A percentile compares a stretch with the other conserved stretches of the same genome.
These are phyloP conservation scores for Saccharomyces hybrid DNA, from an alignment of 1,139 yeast genomes.

Conservation along the genomic window DNA sequence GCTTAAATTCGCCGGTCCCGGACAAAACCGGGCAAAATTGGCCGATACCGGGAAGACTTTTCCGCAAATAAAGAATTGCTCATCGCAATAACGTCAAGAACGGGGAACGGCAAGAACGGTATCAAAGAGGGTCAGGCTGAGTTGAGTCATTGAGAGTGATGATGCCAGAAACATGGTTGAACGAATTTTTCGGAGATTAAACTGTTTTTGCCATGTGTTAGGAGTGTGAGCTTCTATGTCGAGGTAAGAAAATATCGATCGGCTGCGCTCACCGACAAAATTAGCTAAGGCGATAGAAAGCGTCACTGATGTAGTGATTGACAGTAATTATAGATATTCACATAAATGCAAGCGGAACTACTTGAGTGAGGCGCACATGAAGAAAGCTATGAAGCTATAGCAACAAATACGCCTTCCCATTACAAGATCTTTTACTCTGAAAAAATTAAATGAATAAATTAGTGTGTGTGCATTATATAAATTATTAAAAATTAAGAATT, in stretches of 20 bases:
- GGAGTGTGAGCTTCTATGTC: too few species aligned
- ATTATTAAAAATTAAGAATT: neutral
- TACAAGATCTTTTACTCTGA: neutral
- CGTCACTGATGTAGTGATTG: too few species aligned
- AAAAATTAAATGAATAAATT: neutral
- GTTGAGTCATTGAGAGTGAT: neutral
- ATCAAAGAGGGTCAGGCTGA: neutral
- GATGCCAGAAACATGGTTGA: neutral
- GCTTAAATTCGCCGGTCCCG: too few species aligned
- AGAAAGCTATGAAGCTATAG: too few species aligned
- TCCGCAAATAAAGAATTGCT: neutral
- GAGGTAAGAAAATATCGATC: neutral
- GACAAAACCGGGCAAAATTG: too few species aligned
- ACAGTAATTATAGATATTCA: too few species aligned
- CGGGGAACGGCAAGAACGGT: neutral
- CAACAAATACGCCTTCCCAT: too few species aligned
- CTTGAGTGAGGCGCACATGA: neutral
- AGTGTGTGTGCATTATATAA: slow-evolving; percentile 1
- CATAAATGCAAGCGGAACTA: too few species aligned
- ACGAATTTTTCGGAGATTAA: too few species aligned
- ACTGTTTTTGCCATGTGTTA: too few species aligned
- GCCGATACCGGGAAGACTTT: neutral
- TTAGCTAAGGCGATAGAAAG: too few species aligned
- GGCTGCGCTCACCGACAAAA: too few species aligned
- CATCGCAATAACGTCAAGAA: neutral